phyloP scores from a whole-genome alignment of 2,329 filamentous ascomycete genomes.

The Fusarium odoratissimum region DNA sequence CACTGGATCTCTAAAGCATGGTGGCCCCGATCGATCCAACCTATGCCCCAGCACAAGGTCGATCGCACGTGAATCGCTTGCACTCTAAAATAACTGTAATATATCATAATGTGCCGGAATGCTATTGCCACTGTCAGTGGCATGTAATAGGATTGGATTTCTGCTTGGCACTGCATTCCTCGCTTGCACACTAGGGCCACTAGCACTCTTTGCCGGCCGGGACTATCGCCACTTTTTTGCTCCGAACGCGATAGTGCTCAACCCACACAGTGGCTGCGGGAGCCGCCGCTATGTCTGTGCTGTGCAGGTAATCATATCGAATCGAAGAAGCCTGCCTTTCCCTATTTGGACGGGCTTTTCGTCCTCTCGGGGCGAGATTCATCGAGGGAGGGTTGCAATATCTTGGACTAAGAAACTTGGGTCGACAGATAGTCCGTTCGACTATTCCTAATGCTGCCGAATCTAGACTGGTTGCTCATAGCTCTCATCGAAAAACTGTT shows the following conservation, averaged over 20 bases:
- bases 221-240: neutral
- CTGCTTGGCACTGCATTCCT: neutral
- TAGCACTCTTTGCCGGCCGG: neutral
- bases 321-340: neutral
- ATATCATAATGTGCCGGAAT: neutral
- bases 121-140: neutral
- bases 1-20: neutral
- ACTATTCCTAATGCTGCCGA: neutral
- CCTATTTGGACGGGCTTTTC: neutral
- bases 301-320: neutral
- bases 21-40: neutral
- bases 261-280: slow-evolving; percentile 5
- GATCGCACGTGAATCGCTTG: neutral
- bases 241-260: neutral
- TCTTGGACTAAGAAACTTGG: neutral
- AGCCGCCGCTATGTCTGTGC: neutral
- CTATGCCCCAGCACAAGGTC: neutral
- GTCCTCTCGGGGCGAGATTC: neutral
- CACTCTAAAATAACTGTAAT: neutral
- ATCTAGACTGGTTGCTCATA: neutral
- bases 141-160: slow-evolving; percentile 17
- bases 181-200: neutral
- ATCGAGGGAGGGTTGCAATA: neutral
- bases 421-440: neutral
- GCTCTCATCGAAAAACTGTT: neutral